Evolutionary conservation across 345 rosid species (phyloP).

Genomic region (Acer campestre): DNA sequence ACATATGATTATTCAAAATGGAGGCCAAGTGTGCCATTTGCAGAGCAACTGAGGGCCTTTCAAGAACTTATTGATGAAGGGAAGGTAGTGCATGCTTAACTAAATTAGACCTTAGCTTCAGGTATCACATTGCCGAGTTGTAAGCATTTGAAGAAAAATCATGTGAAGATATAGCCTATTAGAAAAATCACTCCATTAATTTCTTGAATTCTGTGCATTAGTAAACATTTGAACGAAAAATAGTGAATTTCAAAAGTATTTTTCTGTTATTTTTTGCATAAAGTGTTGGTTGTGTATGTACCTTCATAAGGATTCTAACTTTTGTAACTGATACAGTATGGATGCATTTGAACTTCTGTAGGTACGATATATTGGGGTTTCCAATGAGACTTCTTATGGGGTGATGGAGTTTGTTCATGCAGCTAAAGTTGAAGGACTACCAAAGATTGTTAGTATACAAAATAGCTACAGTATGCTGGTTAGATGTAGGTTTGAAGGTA

Average conservation of each 20-base stretch:
- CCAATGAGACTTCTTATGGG: constrained; percentile 91
- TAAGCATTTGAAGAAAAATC: neutral
- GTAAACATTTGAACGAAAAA: neutral
- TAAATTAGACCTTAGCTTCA: neutral
- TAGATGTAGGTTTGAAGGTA: constrained; percentile 73
- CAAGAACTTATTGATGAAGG: constrained; percentile 83
- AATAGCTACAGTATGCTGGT: constrained; percentile 80
- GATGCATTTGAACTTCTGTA: constrained; percentile 31
- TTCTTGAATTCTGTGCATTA: neutral
- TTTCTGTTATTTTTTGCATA: neutral
- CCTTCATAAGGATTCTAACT: neutral
- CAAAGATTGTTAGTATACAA: constrained; percentile 91
- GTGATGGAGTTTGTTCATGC: constrained; percentile 94
- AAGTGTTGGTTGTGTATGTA: neutral
- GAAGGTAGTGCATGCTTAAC: constrained; percentile 52
- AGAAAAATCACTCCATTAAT: neutral
- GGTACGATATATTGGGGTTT: constrained; percentile 89
- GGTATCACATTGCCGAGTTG: neutral
- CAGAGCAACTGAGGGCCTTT: constrained; percentile 79
- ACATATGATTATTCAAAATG: constrained; percentile 68
- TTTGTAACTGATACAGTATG: neutral
- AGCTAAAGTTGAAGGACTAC: constrained; percentile 76
- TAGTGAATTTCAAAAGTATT: neutral
- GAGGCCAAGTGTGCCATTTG: constrained; percentile 79
- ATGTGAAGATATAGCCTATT: neutral